phyloP scores from a whole-genome alignment of 352 stramenopile genomes.

The Phytophthora parvispora region DNA sequence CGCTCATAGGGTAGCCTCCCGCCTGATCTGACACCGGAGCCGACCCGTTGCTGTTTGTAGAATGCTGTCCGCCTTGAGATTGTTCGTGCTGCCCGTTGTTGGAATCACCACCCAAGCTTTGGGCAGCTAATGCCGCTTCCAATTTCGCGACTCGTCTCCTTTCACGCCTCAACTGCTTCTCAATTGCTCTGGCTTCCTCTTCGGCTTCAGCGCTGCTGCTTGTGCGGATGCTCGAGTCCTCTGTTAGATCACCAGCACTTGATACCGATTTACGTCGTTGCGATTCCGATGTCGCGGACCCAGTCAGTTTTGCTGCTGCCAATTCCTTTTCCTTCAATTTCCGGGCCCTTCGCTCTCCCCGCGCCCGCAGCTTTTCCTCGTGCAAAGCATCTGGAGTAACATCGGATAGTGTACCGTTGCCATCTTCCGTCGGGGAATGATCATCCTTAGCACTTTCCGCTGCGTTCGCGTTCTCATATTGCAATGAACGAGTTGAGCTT shows the following conservation, averaged over 20 bases:
- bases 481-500: neutral
- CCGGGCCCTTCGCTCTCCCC: slow-evolving; percentile 27
- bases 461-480: neutral
- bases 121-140: slow-evolving; percentile 46
- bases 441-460: slow-evolving; percentile 7
- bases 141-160: slow-evolving; percentile 44
- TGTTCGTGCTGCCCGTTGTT: slow-evolving; percentile 3
- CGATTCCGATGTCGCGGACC: slow-evolving; percentile 17
- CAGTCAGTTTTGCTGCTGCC: slow-evolving; percentile 5
- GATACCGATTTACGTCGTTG: slow-evolving; percentile 13
- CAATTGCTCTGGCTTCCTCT: slow-evolving; percentile 25
- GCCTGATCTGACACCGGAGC: neutral
- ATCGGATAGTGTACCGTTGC: neutral
- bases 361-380: slow-evolving; percentile 23
- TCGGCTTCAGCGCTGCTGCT: slow-evolving; percentile 21
- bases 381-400: neutral
- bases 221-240: slow-evolving; percentile 13
- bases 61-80: neutral
- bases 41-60: slow-evolving; percentile 11
- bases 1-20: slow-evolving; percentile 15
- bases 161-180: slow-evolving; percentile 49
- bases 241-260: slow-evolving; percentile 3
- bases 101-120: slow-evolving; percentile 23
- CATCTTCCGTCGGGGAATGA: slow-evolving; percentile 2
- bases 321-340: slow-evolving; percentile 35